These are phyloP conservation scores for Diplosphaera chodatii DNA, from an alignment of 139 green algal species.

Conservation along the genomic window DNA sequence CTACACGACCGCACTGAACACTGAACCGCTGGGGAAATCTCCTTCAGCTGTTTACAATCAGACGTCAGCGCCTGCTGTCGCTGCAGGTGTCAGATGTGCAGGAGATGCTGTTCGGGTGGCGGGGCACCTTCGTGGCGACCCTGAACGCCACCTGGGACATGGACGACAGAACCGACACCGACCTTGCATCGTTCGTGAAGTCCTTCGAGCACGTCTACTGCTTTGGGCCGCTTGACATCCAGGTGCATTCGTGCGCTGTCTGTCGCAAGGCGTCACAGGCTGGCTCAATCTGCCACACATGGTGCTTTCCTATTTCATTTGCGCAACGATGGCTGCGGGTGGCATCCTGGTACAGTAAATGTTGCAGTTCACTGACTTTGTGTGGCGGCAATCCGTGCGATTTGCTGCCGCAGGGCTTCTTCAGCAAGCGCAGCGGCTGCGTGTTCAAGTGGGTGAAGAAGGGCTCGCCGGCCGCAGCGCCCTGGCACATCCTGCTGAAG, in stretches of 20 bases:
- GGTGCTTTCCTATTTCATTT: too few relatives aligned
- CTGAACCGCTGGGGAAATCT: too few relatives aligned
- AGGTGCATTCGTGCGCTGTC: too few relatives aligned
- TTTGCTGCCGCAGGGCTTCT: background rate
- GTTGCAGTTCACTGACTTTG: too few relatives aligned
- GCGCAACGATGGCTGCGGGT: too few relatives aligned
- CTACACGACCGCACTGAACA: too few relatives aligned
- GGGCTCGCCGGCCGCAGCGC: background rate
- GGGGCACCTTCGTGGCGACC: background rate
- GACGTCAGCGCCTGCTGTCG: too few relatives aligned
- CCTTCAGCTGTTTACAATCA: too few relatives aligned
- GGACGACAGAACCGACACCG: background rate
- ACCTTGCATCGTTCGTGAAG: background rate
- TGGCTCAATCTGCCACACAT: too few relatives aligned
- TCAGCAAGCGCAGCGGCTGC: background rate
- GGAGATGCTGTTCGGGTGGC: background rate
- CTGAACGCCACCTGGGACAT: background rate
- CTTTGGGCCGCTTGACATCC: background rate
- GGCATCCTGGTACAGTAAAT: too few relatives aligned
- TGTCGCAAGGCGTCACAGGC: too few relatives aligned
- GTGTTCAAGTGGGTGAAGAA: background rate
- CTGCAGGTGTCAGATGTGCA: background rate
- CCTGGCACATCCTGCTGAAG: background rate
- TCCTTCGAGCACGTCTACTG: background rate
- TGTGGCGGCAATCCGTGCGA: too few relatives aligned